These are phyloP conservation scores for Pseudonitzschia delicatissima DNA, from an alignment of 108 stramenopile genomes.

Conservation along the genomic window DNA sequence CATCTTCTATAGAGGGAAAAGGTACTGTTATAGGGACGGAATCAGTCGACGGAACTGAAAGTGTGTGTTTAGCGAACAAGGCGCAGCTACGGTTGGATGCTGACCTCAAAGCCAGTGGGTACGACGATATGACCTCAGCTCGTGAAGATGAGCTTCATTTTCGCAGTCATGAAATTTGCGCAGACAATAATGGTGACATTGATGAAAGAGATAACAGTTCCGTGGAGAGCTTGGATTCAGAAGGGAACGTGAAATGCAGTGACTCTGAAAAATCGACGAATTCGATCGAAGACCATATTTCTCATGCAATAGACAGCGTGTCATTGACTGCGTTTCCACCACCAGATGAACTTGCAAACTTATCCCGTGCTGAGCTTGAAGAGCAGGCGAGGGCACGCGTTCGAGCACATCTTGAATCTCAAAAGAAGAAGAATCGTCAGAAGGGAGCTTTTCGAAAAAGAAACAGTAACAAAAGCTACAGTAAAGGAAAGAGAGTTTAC, in stretches of 20 bases:
- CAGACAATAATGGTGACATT: constrained; percentile 7
- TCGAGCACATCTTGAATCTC: constrained; percentile 62
- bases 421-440: constrained; percentile 54
- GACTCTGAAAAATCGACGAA: constrained; percentile 45
- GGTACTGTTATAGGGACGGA: constrained; percentile 26
- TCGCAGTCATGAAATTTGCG: constrained; percentile 40
- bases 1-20: constrained; percentile 20
- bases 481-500: constrained; percentile 77
- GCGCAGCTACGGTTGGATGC: constrained; percentile 70
- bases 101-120: constrained; percentile 78
- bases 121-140: constrained; percentile 61
- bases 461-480: constrained; percentile 80
- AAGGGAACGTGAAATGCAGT: constrained; percentile 26
- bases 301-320: constrained; percentile 12
- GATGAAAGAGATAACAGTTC: constrained; percentile 21
- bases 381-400: constrained; percentile 71
- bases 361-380: constrained; percentile 52
- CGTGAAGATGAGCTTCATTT: constrained; percentile 77
- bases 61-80: constrained; percentile 35
- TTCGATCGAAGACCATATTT: constrained; percentile 14
- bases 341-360: constrained; percentile 13
- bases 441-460: constrained; percentile 75
- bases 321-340: not conserved
- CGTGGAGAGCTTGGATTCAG: constrained; percentile 29
- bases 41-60: not conserved